Conservation (phyloP, 805 yeast genomes). For the Grigorovia jiainica region DNA sequence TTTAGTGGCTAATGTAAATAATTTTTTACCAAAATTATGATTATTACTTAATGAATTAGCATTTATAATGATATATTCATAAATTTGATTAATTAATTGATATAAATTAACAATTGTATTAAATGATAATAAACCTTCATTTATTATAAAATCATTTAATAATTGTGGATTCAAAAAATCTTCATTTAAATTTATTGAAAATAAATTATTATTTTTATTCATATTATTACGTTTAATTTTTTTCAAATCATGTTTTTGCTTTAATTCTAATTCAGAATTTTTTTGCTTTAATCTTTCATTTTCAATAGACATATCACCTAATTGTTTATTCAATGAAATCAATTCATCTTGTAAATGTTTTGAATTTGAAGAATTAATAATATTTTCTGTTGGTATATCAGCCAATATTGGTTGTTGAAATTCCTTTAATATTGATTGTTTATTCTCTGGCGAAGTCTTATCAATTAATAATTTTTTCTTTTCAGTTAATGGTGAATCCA, state of each 20-base stretch:
- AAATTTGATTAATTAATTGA: not conserved
- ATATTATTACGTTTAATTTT: not conserved
- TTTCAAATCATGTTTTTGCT: constrained; percentile 3
- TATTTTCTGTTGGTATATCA: not conserved
- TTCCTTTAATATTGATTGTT: no score
- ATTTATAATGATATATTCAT: not conserved
- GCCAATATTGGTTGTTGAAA: not conserved
- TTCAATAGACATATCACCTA: constrained; percentile 22
- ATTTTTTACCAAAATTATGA: constrained; percentile 4
- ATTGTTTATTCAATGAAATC: constrained; percentile 16
- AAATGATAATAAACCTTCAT: constrained; percentile 15
- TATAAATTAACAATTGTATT: constrained; percentile 5
- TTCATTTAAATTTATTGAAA: not conserved
- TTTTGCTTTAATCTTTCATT: constrained; percentile 31
- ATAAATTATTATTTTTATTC: not conserved
- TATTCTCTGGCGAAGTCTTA: not conserved
- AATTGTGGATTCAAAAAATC: constrained; percentile 1
- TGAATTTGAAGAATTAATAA: not conserved
- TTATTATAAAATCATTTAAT: constrained; percentile 8
- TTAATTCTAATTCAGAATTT: constrained; percentile 37
- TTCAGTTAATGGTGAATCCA: not conserved
- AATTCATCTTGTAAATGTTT: constrained; percentile 18
- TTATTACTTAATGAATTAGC: not conserved
- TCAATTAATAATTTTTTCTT: not conserved
- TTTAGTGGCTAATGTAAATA: constrained; percentile 14